Conservation (phyloP, 2,329 filamentous ascomycete genomes). For the Emydomyces testavorans region DNA sequence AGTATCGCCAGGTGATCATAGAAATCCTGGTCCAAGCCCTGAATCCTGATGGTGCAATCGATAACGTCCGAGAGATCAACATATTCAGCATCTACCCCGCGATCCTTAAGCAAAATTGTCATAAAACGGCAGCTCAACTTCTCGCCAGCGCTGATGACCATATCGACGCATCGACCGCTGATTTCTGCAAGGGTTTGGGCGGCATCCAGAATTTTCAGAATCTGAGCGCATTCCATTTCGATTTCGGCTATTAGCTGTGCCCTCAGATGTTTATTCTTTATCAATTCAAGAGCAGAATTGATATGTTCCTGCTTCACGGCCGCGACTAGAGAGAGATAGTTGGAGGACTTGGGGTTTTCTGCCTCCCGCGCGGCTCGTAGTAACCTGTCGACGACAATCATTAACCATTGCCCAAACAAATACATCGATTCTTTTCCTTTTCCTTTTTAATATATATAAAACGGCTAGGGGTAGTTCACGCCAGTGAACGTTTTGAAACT, state of each 20-base stretch:
- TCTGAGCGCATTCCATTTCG: constrained; percentile 64
- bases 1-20: constrained; percentile 53
- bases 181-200: constrained; percentile 55
- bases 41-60: constrained; percentile 46
- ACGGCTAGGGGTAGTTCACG: not conserved
- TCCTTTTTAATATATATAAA: not conserved
- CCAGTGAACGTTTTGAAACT: not conserved
- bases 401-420: not conserved
- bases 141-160: constrained; percentile 89
- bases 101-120: constrained; percentile 69
- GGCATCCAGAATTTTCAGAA: constrained; percentile 61
- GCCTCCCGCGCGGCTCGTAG: constrained; percentile 41
- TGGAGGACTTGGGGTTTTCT: constrained; percentile 37
- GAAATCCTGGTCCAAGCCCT: constrained; percentile 54
- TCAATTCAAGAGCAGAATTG: constrained; percentile 53
- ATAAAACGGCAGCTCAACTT: constrained; percentile 91
- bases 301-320: constrained; percentile 77
- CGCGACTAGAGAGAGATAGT: constrained; percentile 64
- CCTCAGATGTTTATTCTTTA: constrained; percentile 47
- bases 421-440: not conserved
- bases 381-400: constrained; percentile 22
- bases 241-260: constrained; percentile 54
- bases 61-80: constrained; percentile 79
- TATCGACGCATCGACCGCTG: constrained; percentile 66
- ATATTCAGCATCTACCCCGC: constrained; percentile 73